Conservation (phyloP, 179 eudicot species). For the Beta macrorhiza region DNA sequence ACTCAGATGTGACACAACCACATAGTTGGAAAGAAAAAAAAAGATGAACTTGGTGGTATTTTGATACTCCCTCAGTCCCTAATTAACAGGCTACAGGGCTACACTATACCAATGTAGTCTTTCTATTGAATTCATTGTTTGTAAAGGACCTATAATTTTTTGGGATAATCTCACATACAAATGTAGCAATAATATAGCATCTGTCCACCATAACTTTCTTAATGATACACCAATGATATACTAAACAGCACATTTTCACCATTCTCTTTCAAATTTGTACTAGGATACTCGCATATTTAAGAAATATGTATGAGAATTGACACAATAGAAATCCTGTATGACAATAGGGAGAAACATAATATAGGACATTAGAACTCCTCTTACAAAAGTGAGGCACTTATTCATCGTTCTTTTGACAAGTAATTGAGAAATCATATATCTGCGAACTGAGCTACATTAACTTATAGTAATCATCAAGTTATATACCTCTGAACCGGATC, state of each 20-base stretch:
- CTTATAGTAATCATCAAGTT: background rate
- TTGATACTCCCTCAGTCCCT: background rate
- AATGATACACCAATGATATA: too few species aligned
- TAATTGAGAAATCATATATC: background rate
- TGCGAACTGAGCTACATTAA: background rate
- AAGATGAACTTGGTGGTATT: background rate
- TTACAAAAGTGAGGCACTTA: background rate
- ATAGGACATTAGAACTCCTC: background rate
- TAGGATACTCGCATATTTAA: too few species aligned
- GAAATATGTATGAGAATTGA: background rate
- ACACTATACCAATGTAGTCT: too few species aligned
- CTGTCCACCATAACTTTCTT: too few species aligned
- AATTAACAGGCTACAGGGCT: too few species aligned
- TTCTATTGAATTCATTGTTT: too few species aligned
- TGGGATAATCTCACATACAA: too few species aligned
- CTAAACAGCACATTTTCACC: background rate
- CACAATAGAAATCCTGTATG: background rate
- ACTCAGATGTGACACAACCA: background rate
- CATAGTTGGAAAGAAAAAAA: background rate
- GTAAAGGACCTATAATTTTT: too few species aligned
- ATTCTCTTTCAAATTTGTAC: too few species aligned
- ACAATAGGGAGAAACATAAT: background rate
- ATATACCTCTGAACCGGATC: slow-evolving; percentile 86
- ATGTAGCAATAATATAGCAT: too few species aligned
- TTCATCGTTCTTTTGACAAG: background rate